These are phyloP conservation scores for Neurospora sp. DNA, from an alignment of 495 filamentous ascomycete species.

Conservation along the genomic window DNA sequence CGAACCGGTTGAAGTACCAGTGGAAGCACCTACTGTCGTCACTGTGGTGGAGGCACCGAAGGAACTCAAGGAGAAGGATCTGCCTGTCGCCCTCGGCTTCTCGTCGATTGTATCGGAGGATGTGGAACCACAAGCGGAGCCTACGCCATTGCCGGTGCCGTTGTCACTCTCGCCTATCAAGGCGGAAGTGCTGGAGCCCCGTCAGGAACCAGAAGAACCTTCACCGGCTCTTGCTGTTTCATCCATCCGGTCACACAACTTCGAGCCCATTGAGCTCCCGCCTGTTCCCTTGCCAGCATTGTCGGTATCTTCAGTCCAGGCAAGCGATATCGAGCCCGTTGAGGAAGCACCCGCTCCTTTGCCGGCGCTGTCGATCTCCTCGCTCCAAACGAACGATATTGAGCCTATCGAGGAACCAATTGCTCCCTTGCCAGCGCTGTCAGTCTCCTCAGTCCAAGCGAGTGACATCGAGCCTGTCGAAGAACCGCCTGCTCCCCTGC, in stretches of 20 bases:
- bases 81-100: conserved; percentile 7
- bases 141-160: conserved; percentile 5
- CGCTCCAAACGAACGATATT: conserved; percentile 7
- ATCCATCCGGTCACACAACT: conserved; percentile 18
- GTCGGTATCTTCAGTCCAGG: conserved; percentile 20
- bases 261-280: conserved; percentile 19
- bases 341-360: conserved; percentile 1
- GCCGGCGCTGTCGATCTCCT: conserved; percentile 8
- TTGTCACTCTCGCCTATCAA: conserved; percentile 21
- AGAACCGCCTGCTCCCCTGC: background rate
- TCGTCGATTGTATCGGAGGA: conserved; percentile 15
- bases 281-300: conserved; percentile 9
- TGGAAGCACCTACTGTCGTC: background rate
- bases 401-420: conserved; percentile 6
- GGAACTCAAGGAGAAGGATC: background rate
- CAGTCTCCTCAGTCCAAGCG: conserved; percentile 12
- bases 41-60: conserved; percentile 2
- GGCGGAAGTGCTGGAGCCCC: conserved; percentile 18
- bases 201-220: conserved; percentile 10
- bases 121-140: conserved; percentile 12
- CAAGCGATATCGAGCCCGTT: conserved; percentile 25
- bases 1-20: conserved; percentile 13
- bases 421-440: conserved; percentile 6
- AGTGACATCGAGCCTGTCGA: conserved; percentile 11
- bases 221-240: conserved; percentile 21